Evolutionary conservation across 441 rosid species (phyloP), one percentile per base, ranked within the genome.

Genomic region (Melastoma candidum): DNA sequence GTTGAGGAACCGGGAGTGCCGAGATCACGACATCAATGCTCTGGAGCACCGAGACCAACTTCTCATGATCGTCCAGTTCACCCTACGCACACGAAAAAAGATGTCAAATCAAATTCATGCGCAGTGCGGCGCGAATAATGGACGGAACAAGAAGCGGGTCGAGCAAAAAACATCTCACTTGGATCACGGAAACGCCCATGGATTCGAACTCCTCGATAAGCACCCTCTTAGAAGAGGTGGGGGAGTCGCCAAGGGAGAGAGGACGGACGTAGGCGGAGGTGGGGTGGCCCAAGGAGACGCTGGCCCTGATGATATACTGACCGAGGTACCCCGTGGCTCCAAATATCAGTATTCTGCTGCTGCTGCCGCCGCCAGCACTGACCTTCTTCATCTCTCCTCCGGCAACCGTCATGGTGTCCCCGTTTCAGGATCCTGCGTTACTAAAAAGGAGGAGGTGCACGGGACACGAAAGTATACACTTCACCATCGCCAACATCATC

Each of bases 41-140:
- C 55, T 50, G 61, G 27, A 77, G 26, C 12, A 49, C 52, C 4
- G 72, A 67, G 7, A 72, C 77, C 11, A 78, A 62, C 57, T 66
- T 72, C 60, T 75, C 76, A 52, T 72, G 75, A 26, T 77, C 79
- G 2, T 77, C 74, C 51, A 77, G n/a, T 12, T 61, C 74, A 7
- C 77, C 74, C 72, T 74, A 46, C 14, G 32, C 7, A 29, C 1
- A 11, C 26, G 29, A 14, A 25, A 27, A 6, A 10, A 17, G 22
- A 12, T 12, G 8, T 32, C 13, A 50, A 1, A 9, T 50, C 26
- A 48, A 3, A 48, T 12, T 3, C 48, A 7, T 26, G n/a, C 45
- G 3, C 27, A 43, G 13, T 12, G 8, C 49, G 5, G 51, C 12
- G 12, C 3, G 44, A 58, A 1, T 2, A 11, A 49, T 17, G 26